Base-by-base conservation (phyloP, 1,139 yeast species). In the Pichia sp. region DNA sequence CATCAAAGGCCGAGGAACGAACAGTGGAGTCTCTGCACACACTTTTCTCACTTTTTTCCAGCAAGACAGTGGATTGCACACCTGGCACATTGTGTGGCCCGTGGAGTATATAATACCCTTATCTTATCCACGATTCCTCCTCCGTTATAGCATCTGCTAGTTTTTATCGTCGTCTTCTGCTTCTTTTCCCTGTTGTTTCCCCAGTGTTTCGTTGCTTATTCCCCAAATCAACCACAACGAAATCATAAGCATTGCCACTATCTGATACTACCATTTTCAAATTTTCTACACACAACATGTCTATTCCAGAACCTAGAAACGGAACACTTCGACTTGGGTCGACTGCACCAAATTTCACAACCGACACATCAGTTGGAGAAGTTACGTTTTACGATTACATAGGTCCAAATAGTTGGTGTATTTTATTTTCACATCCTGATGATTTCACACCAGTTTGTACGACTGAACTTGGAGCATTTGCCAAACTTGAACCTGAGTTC, bases 391-490 rank as follows among this genome's bases (percentile, higher is more conserved):
- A 87, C 70, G 82, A 85, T 56, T 87, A 72, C 72, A 75, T 83
- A 53, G 90, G 88, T 40, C 27, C 37, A 7, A 80, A 81, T 67
- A 70, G 78, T 51, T 87, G 96, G 95, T 83, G 79, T 48, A 79
- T 87, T 49, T 75, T 87, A 59, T 87, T 87, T 71, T 83, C 91
- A 35, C 95, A 87, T 69, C 95, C 96, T 53, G 94, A 83, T 63
- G 94, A 85, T 64, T 85, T 83, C 73, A 87, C 96, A 42, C 95
- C 95, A 46, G 93, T 87, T 45, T 87, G 96, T 71, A 87, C 95
- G 57, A 87, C 95, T 50, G 96, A 87, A 72, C 76, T 87, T 56
- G 95, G 95, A 54, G 95, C 94, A 11, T 85, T 87, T 61, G 90
- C 93, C 60, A 81, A 83, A 66, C 75, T 87, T 63, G 87, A 85